phyloP scores from a whole-genome alignment of 2,329 filamentous ascomycete genomes.

The Talaromyces sp. region DNA sequence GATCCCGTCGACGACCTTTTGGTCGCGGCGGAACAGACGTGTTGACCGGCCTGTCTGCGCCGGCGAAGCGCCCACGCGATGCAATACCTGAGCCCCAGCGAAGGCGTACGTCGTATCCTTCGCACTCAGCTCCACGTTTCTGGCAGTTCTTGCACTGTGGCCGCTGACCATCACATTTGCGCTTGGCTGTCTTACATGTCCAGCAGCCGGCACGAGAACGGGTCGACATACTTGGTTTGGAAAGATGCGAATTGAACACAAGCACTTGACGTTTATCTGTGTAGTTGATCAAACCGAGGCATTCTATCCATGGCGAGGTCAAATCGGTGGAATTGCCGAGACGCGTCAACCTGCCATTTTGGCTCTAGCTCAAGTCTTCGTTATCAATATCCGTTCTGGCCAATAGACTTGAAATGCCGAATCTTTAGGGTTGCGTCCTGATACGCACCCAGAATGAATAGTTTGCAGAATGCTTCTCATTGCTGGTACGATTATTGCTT shows the following conservation, averaged over 20 bases:
- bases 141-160: constrained; percentile 23
- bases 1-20: constrained; percentile 28
- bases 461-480: too few species aligned
- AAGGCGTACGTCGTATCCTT: constrained; percentile 32
- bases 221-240: constrained; percentile 27
- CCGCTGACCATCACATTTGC: constrained; percentile 28
- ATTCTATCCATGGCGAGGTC: not conserved
- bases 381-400: not conserved
- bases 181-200: constrained; percentile 30
- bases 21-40: constrained; percentile 23
- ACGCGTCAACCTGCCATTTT: not conserved
- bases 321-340: not conserved
- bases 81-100: constrained; percentile 32
- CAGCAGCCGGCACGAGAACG: constrained; percentile 28
- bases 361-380: not conserved
- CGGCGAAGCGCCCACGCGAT: constrained; percentile 30
- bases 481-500: not conserved
- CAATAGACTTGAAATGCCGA: not conserved
- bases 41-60: constrained; percentile 25
- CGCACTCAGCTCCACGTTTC: constrained; percentile 25
- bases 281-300: not conserved
- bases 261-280: not conserved
- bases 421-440: not conserved
- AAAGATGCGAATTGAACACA: not conserved
- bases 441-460: too few species aligned